Evolutionary conservation across 116 monocot genomes (phyloP), one percentile per base, ranked within the genome.

Genomic region (Zostera marina): DNA sequence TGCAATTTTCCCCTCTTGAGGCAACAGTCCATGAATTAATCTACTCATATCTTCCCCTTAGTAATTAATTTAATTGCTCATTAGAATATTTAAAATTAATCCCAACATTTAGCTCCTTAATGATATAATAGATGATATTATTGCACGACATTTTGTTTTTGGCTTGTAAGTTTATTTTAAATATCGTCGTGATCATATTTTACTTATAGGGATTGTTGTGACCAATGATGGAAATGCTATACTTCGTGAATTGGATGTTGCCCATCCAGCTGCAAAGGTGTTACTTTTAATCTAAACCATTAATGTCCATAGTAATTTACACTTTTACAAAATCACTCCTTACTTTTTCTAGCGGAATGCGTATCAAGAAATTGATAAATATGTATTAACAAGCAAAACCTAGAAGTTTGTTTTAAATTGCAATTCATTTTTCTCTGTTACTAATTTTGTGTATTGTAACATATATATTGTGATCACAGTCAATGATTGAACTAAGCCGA

Each of bases 191-290:
- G 32, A 32, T 32, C 32, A 32, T 32, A 32, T 45, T 13, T 19
- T 8, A 4, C 11, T 59, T 9, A 55, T 69, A 94, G 94, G 85
- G 21, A 94, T 88, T 68, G 88, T 94, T 19, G 94, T 94, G 22
- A 94, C 88, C 20, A 94, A 94, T 77, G 94, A 94, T 72, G 94
- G 94, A 67, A 94, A 94, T 80, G 84, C 88, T 53, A 94, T 94
- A 56, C 61, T 94, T 15, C 79, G 94, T 58, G 94, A 94, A 54
- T 69, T 94, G 53, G 93, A 94, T 79, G 47, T 94, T 70, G 93
- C 93, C 23, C 88, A 94, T 67, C 84, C 88, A 66, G 93, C 93
- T 72, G 93, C 93, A 17, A 92, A 92, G 92, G 92, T 81, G 74
- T 55, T 41, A 49, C 12, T 1, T 59, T 11, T 40, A 20, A n/a